These are phyloP conservation scores for Penicillium herquei DNA, from an alignment of 495 filamentous ascomycete species.

Conservation along the genomic window DNA sequence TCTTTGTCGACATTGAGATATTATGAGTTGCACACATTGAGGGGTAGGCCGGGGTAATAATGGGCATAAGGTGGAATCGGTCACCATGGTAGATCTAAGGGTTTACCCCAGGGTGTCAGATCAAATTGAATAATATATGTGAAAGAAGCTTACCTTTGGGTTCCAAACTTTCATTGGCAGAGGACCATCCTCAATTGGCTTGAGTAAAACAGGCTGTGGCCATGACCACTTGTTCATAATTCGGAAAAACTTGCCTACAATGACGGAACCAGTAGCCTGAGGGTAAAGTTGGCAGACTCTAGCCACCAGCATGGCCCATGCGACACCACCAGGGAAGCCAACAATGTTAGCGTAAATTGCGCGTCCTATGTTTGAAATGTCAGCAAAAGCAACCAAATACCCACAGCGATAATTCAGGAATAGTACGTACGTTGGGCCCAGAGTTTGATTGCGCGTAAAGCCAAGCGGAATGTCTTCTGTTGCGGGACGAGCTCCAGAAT, in stretches of 20 bases:
- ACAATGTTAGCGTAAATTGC: conserved; percentile 95
- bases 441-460: conserved; percentile 86
- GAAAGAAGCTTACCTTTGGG: conserved; percentile 61
- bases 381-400: background rate
- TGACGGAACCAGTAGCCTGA: conserved; percentile 77
- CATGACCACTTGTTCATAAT: conserved; percentile 91
- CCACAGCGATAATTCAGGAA: too few relatives aligned
- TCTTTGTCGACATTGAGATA: conserved; percentile 79
- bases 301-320: conserved; percentile 96
- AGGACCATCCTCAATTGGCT: conserved; percentile 80
- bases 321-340: conserved; percentile 93
- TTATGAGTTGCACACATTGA: conserved; percentile 97
- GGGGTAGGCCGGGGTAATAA: conserved; percentile 94
- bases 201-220: conserved; percentile 87
- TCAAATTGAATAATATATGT: too few relatives aligned
- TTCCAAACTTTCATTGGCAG: conserved; percentile 90
- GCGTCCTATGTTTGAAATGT: conserved; percentile 46
- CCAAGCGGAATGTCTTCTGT: conserved; percentile 80
- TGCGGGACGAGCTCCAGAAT: conserved; percentile 88
- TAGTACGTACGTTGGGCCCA: conserved; percentile 77
- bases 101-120: too few relatives aligned
- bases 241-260: conserved; percentile 89
- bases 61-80: conserved; percentile 86
- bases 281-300: conserved; percentile 97
- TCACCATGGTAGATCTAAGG: conserved; percentile 75